phyloP scores from a whole-genome alignment of 495 filamentous ascomycete genomes.

The Aspergillus cristatus region DNA sequence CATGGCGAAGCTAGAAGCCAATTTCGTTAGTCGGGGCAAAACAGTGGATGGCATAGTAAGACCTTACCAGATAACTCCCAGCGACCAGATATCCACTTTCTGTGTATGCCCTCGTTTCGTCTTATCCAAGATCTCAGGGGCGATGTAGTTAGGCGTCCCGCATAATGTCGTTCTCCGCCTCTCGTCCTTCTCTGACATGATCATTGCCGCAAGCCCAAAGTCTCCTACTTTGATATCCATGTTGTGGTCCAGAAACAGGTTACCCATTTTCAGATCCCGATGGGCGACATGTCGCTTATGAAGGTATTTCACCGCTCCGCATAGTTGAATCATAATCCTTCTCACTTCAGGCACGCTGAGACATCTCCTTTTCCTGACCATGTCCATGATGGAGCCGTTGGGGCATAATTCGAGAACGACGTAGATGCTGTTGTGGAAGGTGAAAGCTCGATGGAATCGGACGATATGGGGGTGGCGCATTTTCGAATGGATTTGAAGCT shows the following conservation, averaged over 20 bases:
- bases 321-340: slow-evolving; percentile 85
- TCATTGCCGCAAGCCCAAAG: slow-evolving; percentile 90
- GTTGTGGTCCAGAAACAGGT: slow-evolving; percentile 87
- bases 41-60: neutral
- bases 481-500: slow-evolving; percentile 96
- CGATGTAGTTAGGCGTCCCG: slow-evolving; percentile 97
- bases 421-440: slow-evolving; percentile 79
- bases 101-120: slow-evolving; percentile 80
- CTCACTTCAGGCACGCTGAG: slow-evolving; percentile 86
- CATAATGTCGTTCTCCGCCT: slow-evolving; percentile 83
- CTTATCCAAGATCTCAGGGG: slow-evolving; percentile 78
- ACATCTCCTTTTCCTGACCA: slow-evolving; percentile 80
- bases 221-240: slow-evolving; percentile 99
- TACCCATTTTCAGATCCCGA: slow-evolving; percentile 94
- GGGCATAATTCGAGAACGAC: slow-evolving; percentile 90
- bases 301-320: slow-evolving; percentile 94
- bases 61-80: slow-evolving; percentile 87
- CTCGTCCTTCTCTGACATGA: slow-evolving; percentile 78
- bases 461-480: slow-evolving; percentile 93
- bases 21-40: slow-evolving; percentile 8
- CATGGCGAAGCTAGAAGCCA: slow-evolving; percentile 63
- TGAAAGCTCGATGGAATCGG: slow-evolving; percentile 88
- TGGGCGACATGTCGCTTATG: slow-evolving; percentile 93
- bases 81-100: slow-evolving; percentile 92
- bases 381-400: slow-evolving; percentile 97